A percentile compares a stretch with the other conserved stretches of the same genome.
Conservation (phyloP, 495 filamentous ascomycete genomes). For the Penicillium crystallinum region DNA sequence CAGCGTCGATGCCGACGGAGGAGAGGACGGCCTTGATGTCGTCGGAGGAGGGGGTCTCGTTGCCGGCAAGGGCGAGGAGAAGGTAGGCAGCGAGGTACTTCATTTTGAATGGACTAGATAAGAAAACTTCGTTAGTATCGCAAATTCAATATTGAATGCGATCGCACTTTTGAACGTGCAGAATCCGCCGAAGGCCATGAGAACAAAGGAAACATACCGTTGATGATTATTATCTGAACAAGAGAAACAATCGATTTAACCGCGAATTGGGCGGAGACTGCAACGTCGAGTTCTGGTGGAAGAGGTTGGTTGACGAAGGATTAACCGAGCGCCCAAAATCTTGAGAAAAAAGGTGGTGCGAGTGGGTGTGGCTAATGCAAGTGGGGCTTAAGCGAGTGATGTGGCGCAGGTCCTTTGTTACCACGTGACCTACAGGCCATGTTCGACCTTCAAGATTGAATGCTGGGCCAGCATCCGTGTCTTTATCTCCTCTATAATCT, state of each 20-base stretch:
- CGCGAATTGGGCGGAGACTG: slow-evolving; percentile 81
- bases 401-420: slow-evolving; percentile 18
- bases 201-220: slow-evolving; percentile 20
- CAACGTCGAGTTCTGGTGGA: slow-evolving; percentile 63
- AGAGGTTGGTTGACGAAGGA: slow-evolving; percentile 27
- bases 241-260: slow-evolving; percentile 96
- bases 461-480: not conserved
- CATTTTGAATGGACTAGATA: slow-evolving; percentile 64
- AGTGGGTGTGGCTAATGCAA: slow-evolving; percentile 34
- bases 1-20: slow-evolving; percentile 93
- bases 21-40: slow-evolving; percentile 90
- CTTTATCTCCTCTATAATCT: not conserved
- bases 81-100: slow-evolving; percentile 99
- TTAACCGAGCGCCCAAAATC: slow-evolving; percentile 24
- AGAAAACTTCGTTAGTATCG: slow-evolving; percentile 14
- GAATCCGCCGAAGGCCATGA: not conserved
- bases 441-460: not conserved
- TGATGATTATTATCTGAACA: slow-evolving; percentile 51
- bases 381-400: slow-evolving; percentile 37
- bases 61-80: slow-evolving; percentile 90
- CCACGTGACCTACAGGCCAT: slow-evolving; percentile 27
- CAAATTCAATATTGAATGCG: slow-evolving; percentile 7
- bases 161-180: not conserved
- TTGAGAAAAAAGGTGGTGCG: slow-evolving; percentile 42
- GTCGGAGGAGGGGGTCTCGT: slow-evolving; percentile 75